A percentile compares a stretch with the other conserved stretches of the same genome.
Evolutionary conservation across 306 rosid genomes (phyloP).

Genomic region (Benincasa hispida): DNA sequence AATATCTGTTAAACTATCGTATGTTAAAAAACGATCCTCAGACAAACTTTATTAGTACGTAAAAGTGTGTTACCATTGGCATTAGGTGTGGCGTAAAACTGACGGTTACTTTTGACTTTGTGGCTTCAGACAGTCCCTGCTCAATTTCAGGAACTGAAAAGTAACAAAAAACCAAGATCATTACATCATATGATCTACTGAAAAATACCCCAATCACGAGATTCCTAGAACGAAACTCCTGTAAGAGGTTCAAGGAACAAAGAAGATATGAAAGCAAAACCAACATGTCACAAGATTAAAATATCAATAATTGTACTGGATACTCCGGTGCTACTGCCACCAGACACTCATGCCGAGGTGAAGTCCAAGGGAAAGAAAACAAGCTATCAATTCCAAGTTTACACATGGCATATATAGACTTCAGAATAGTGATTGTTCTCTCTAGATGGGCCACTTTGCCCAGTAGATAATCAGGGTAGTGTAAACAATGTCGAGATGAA

Average conservation of each 20-base stretch:
- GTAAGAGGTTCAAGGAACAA: not conserved
- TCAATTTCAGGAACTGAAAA: constrained; percentile 83
- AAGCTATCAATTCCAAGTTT: not conserved
- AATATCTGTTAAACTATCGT: not conserved
- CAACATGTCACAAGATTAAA: not conserved
- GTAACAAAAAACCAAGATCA: constrained; percentile 13
- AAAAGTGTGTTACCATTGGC: constrained; percentile 56
- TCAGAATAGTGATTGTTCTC: not conserved
- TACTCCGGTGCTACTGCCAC: not conserved
- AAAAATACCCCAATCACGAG: not conserved
- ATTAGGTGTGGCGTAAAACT: constrained; percentile 92
- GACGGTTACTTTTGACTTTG: constrained; percentile 57
- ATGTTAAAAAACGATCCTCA: not conserved
- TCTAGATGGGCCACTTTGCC: not conserved
- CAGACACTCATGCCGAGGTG: not conserved
- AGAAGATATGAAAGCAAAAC: not conserved
- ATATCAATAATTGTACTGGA: not conserved
- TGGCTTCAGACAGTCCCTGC: constrained; percentile 80
- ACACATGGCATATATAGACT: not conserved
- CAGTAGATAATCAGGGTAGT: too few species aligned
- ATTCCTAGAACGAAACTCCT: not conserved
- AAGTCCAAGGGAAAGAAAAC: not conserved
- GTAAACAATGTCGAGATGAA: not conserved
- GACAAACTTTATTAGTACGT: not conserved
- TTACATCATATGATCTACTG: not conserved